Evolutionary conservation across 768 basidiomycete genomes (phyloP).

Genomic region (Pluteus cervinus): DNA sequence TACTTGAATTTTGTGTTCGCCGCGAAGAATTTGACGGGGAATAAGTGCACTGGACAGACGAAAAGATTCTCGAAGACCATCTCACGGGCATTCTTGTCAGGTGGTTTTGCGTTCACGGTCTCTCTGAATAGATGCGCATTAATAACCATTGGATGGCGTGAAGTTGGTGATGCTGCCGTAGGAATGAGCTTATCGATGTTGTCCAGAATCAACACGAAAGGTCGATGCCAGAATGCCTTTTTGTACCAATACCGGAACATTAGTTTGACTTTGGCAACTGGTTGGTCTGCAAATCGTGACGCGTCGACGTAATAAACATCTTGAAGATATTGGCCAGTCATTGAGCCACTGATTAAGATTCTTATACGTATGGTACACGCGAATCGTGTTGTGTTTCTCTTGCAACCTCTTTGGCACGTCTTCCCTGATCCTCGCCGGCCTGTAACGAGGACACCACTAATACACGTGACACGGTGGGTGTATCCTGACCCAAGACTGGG

Average conservation of each 20-base stretch:
- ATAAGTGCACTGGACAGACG: too few species aligned
- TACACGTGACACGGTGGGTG: conserved; percentile 25
- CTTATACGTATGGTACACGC: conserved; percentile 47
- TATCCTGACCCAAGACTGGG: background rate
- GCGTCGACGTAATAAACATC: conserved; percentile 78
- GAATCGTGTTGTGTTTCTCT: conserved; percentile 54
- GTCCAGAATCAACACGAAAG: conserved; percentile 81
- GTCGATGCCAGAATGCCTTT: conserved; percentile 70
- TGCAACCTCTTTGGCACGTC: conserved; percentile 64
- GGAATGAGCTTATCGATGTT: conserved; percentile 83
- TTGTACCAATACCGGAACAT: conserved; percentile 74
- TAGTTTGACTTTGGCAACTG: conserved; percentile 55
- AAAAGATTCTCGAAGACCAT: too few species aligned
- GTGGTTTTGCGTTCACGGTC: conserved; percentile 65
- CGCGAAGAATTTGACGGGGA: too few species aligned
- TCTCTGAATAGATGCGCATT: conserved; percentile 79
- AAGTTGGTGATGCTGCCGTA: conserved; percentile 60
- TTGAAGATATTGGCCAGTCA: too few species aligned
- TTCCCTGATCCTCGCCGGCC: conserved; percentile 80
- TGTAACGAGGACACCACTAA: conserved; percentile 66
- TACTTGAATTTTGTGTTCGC: too few species aligned
- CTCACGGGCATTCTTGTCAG: conserved; percentile 69
- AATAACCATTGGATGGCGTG: conserved; percentile 69
- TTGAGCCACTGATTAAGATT: too few species aligned
- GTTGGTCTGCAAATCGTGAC: conserved; percentile 57